Percentiles rank a stretch among this genome's conserved stretches.
These are phyloP conservation scores for Fusarium pininemorale DNA, from an alignment of 2,329 filamentous ascomycete species.

Conservation along the genomic window DNA sequence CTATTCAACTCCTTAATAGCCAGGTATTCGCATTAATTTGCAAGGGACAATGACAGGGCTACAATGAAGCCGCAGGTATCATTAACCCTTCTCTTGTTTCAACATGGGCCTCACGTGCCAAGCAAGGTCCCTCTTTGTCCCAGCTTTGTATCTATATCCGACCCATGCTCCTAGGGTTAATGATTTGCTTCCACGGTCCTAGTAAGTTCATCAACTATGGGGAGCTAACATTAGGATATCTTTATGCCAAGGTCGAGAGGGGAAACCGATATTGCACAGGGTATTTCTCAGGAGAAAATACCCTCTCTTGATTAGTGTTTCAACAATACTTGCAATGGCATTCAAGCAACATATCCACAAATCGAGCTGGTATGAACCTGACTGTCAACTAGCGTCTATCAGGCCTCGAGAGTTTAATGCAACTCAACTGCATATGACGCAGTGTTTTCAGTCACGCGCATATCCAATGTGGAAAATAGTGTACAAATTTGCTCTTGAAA, in stretches of 20 bases:
- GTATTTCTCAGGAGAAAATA: constrained; percentile 1
- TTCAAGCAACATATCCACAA: constrained; percentile 13
- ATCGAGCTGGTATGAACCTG: constrained; percentile 17
- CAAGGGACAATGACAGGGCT: constrained; percentile 12
- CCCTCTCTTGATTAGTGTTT: not conserved
- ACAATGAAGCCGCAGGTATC: constrained; percentile 5
- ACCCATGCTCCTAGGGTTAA: not conserved
- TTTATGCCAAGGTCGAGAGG: not conserved
- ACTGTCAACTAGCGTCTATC: constrained; percentile 22
- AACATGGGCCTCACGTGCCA: constrained; percentile 22
- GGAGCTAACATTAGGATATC: not conserved
- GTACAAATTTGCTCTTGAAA: not conserved
- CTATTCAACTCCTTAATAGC: constrained; percentile 8
- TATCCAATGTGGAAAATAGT: not conserved
- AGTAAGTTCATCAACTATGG: not conserved
- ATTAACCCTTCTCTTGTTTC: constrained; percentile 11
- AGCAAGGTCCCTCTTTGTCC: constrained; percentile 12
- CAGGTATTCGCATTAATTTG: constrained; percentile 23
- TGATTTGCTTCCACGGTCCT: not conserved
- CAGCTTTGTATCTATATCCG: constrained; percentile 1
- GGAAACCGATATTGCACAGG: not conserved
- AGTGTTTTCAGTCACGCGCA: constrained; percentile 26
- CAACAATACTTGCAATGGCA: not conserved
- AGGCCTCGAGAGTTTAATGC: constrained; percentile 27
- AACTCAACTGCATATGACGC: constrained; percentile 30